Evolutionary conservation across 805 yeast species (phyloP).

Genomic region (Lachancea sp.): DNA sequence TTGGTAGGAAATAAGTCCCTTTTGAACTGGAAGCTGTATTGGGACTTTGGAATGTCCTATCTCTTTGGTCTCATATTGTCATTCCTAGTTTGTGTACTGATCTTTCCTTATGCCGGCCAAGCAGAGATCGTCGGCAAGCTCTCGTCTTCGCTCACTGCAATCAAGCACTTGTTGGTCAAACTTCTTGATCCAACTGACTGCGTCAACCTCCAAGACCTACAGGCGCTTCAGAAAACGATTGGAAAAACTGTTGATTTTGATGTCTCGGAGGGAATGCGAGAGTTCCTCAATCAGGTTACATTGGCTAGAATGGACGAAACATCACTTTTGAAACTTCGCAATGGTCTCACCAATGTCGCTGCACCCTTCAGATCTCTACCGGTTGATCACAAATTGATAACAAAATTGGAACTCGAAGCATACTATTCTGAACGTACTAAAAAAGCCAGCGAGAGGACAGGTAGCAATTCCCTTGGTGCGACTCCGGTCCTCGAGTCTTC

Average conservation of each 20-base stretch:
- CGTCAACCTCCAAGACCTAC: constrained; percentile 15
- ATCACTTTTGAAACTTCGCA: constrained; percentile 35
- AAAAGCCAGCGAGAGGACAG: background rate
- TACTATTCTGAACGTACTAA: constrained; percentile 9
- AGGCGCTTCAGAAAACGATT: constrained; percentile 27
- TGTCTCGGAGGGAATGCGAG: constrained; percentile 39
- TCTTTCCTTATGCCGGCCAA: constrained; percentile 41
- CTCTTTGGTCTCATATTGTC: constrained; percentile 39
- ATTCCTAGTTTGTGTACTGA: constrained; percentile 29
- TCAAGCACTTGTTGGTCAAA: constrained; percentile 23
- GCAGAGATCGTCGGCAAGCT: constrained; percentile 26
- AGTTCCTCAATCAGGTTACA: constrained; percentile 37
- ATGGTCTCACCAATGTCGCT: constrained; percentile 36
- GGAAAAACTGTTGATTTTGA: constrained; percentile 28
- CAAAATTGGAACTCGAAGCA: constrained; percentile 15
- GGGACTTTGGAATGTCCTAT: constrained; percentile 43
- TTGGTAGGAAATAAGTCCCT: constrained; percentile 14
- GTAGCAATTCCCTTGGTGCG: constrained; percentile 6
- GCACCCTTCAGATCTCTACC: constrained; percentile 40
- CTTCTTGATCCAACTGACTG: constrained; percentile 16
- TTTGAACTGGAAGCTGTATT: constrained; percentile 32
- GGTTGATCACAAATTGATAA: constrained; percentile 18
- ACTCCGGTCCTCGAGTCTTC: constrained; percentile 24
- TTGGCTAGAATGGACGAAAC: constrained; percentile 31
- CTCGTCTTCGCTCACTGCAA: constrained; percentile 18